Percentiles rank a stretch among this genome's conserved stretches.
These are phyloP conservation scores for Entamoeba invadens DNA, from an alignment of 208 protist species.

Conservation along the genomic window DNA sequence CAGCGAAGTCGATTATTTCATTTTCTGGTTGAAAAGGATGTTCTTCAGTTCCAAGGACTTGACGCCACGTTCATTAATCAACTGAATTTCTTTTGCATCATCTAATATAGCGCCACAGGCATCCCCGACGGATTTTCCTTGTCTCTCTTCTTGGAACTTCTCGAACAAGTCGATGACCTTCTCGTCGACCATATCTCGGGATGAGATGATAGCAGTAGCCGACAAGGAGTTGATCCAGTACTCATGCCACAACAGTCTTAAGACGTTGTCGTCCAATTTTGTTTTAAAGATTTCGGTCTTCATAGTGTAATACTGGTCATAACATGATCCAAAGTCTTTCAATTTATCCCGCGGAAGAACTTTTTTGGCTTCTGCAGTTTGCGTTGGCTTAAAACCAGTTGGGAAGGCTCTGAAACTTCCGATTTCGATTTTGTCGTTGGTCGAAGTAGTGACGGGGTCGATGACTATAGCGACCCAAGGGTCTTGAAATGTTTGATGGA, in stretches of 20 bases:
- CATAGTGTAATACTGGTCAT: not conserved
- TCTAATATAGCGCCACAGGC: not conserved
- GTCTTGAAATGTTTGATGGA: conserved; percentile 8
- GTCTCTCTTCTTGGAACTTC: not conserved
- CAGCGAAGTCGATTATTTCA: not conserved
- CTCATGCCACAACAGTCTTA: not conserved
- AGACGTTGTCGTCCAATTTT: not conserved
- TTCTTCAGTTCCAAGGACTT: not conserved
- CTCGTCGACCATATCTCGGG: not conserved
- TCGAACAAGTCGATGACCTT: not conserved
- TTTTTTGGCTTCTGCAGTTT: not conserved
- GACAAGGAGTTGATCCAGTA: not conserved
- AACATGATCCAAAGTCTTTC: conserved; percentile 20
- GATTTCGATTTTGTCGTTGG: conserved; percentile 25
- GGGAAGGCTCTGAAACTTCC: conserved; percentile 27
- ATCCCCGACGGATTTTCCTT: not conserved
- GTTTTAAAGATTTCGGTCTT: not conserved
- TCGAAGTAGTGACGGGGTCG: conserved; percentile 25
- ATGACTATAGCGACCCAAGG: conserved; percentile 15
- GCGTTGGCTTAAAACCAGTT: conserved; percentile 12
- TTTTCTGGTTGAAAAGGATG: not conserved
- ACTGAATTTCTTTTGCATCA: not conserved
- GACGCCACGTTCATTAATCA: not conserved
- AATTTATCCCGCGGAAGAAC: conserved; percentile 18
- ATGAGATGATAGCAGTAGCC: not conserved